A percentile compares a stretch with the other conserved stretches of the same genome.
Conservation (phyloP, 2,329 filamentous ascomycete species). For the Talaromyces islandicus region DNA sequence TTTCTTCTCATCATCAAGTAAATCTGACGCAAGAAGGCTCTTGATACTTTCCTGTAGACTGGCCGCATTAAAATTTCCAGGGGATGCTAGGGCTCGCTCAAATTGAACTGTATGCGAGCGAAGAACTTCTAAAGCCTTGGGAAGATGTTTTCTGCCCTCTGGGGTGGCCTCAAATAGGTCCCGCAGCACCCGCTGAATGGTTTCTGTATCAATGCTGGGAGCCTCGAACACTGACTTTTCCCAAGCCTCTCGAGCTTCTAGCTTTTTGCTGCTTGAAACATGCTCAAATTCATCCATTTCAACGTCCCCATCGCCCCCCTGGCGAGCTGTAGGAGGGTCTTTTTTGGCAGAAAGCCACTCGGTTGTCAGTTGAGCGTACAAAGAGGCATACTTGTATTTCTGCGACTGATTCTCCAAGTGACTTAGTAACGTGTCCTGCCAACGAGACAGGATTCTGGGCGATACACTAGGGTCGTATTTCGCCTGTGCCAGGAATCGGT, state of each 20-base stretch:
- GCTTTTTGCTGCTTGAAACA: constrained; percentile 16
- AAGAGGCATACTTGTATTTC: constrained; percentile 49
- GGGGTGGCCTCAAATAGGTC: not conserved
- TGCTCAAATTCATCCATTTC: constrained; percentile 2
- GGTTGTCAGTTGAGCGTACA: constrained; percentile 51
- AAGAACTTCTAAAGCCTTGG: not conserved
- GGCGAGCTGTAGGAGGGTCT: constrained; percentile 8
- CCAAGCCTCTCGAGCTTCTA: not conserved
- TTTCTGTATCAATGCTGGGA: not conserved
- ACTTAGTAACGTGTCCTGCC: not conserved
- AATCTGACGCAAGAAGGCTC: not conserved
- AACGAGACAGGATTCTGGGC: not conserved
- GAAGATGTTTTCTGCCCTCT: not conserved
- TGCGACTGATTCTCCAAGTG: not conserved
- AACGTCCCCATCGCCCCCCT: not conserved
- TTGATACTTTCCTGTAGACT: not conserved
- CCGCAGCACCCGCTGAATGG: not conserved
- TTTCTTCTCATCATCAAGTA: not conserved
- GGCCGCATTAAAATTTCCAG: not conserved
- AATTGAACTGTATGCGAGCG: not conserved
- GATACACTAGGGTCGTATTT: not conserved
- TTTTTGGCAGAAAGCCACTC: constrained; percentile 43
- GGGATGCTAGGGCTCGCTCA: not conserved
- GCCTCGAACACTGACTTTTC: not conserved
- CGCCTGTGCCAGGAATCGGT: not conserved